Conservation (phyloP, 1,284 basidiomycete species). For the Xerocomus amazonicus region DNA sequence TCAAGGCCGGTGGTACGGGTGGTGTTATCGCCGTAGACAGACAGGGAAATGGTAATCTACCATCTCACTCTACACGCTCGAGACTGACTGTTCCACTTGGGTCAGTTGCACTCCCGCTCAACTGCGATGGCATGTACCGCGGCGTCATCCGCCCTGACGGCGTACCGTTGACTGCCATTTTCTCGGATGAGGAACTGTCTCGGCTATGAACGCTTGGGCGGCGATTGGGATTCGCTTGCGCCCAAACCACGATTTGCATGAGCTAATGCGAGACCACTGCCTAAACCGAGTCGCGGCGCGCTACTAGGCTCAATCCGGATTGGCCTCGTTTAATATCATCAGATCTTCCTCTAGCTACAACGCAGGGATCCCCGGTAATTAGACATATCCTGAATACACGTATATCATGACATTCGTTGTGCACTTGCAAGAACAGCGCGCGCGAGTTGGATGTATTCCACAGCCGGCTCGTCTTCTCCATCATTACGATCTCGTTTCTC, state of each 20-base stretch:
- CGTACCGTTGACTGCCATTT: slow-evolving; percentile 69
- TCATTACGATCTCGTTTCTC: slow-evolving; percentile 58
- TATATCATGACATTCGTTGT: slow-evolving; percentile 13
- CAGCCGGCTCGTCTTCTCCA: slow-evolving; percentile 42
- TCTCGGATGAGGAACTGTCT: slow-evolving; percentile 60
- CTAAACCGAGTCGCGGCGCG: background rate
- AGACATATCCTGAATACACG: background rate
- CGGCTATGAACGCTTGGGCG: slow-evolving; percentile 7
- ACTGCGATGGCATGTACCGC: slow-evolving; percentile 77
- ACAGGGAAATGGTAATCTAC: slow-evolving; percentile 54
- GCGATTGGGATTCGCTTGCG: background rate
- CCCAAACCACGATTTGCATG: background rate
- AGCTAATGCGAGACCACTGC: background rate
- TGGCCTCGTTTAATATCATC: background rate
- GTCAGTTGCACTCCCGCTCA: slow-evolving; percentile 65
- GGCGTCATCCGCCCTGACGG: slow-evolving; percentile 69
- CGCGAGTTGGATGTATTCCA: slow-evolving; percentile 64
- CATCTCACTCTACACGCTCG: background rate
- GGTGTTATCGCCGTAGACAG: slow-evolving; percentile 71
- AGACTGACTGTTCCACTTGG: slow-evolving; percentile 6
- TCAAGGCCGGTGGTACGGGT: slow-evolving; percentile 55
- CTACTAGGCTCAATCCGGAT: too few species aligned
- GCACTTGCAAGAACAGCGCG: slow-evolving; percentile 50
- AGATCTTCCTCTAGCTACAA: background rate
- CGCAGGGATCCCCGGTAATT: too few species aligned